Evolutionary conservation across 768 basidiomycete species (phyloP).

Genomic region (Amanita rubescens): DNA sequence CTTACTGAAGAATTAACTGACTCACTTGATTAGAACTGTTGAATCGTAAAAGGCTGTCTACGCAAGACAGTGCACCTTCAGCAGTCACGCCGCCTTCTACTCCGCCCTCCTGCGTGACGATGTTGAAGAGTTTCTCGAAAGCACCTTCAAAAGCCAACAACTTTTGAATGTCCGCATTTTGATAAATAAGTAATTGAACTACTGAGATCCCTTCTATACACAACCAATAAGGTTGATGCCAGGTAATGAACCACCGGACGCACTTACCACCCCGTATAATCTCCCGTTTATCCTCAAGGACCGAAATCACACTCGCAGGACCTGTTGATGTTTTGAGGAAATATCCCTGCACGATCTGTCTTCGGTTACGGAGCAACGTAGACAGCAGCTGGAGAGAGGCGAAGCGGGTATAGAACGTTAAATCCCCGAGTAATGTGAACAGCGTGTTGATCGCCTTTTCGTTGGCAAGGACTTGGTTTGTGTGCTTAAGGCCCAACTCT

Average conservation of each 20-base stretch:
- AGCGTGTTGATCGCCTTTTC: slow-evolving; percentile 70
- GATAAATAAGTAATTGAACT: slow-evolving; percentile 71
- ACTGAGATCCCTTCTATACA: slow-evolving; percentile 70
- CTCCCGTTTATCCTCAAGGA: slow-evolving; percentile 80
- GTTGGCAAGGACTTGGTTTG: slow-evolving; percentile 67
- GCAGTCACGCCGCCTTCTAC: slow-evolving; percentile 85
- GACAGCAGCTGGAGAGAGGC: slow-evolving; percentile 77
- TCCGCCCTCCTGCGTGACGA: slow-evolving; percentile 82
- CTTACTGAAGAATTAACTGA: not conserved
- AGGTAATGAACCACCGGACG: not conserved
- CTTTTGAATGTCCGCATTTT: slow-evolving; percentile 93
- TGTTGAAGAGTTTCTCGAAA: slow-evolving; percentile 92
- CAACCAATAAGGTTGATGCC: not conserved
- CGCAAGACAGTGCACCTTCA: slow-evolving; percentile 78
- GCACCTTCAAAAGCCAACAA: slow-evolving; percentile 94
- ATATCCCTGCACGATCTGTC: slow-evolving; percentile 79
- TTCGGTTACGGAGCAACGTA: slow-evolving; percentile 73
- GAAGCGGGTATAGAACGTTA: slow-evolving; percentile 81
- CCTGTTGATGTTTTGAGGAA: slow-evolving; percentile 84
- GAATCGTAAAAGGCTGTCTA: slow-evolving; percentile 83
- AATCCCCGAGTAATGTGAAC: slow-evolving; percentile 66
- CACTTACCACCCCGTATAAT: slow-evolving; percentile 80
- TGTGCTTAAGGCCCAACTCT: slow-evolving; percentile 78
- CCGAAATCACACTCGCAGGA: slow-evolving; percentile 60
- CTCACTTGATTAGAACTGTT: slow-evolving; percentile 92